Conservation (phyloP, 768 basidiomycete genomes). For the Lepiota venenata region DNA sequence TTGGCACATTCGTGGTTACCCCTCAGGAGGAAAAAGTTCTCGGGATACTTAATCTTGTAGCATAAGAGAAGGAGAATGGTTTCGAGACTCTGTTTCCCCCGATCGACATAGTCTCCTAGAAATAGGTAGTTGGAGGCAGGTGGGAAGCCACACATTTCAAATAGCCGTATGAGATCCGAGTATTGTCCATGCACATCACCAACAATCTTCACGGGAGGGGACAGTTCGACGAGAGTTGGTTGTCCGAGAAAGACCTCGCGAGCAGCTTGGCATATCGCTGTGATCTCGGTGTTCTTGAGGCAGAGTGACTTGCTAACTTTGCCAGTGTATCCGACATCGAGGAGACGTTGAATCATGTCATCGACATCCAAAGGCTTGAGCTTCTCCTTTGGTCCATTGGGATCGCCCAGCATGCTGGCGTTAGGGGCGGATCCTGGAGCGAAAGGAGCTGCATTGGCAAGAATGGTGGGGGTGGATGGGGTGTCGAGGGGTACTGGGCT, state of each 20-base stretch:
- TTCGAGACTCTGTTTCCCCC: constrained; percentile 97
- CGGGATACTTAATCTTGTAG: constrained; percentile 99
- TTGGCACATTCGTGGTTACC: constrained; percentile 99
- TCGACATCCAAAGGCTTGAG: constrained; percentile 85
- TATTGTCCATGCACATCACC: constrained; percentile 99
- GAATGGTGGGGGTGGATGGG: constrained; percentile 80
- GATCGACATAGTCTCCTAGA: constrained; percentile 98
- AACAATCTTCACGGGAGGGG: constrained; percentile 98
- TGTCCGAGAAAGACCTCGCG: constrained; percentile 95
- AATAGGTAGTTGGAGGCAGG: constrained; percentile 97
- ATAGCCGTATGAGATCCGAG: constrained; percentile 95
- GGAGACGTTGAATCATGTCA: constrained; percentile 94
- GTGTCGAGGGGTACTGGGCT: constrained; percentile 66
- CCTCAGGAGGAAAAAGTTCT: constrained; percentile 97
- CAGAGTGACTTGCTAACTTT: constrained; percentile 96
- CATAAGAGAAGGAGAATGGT: constrained; percentile 95
- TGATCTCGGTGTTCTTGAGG: constrained; percentile 95
- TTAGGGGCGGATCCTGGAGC: constrained; percentile 49
- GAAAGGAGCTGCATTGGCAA: constrained; percentile 61
- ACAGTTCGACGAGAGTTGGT: constrained; percentile 95
- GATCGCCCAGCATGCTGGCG: constrained; percentile 37
- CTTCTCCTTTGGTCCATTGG: constrained; percentile 50
- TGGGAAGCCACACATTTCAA: constrained; percentile 99
- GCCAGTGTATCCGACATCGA: constrained; percentile 96
- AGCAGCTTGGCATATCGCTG: constrained; percentile 90